Conservation (phyloP, 2,329 filamentous ascomycete species). For the Ilyonectria robusta region DNA sequence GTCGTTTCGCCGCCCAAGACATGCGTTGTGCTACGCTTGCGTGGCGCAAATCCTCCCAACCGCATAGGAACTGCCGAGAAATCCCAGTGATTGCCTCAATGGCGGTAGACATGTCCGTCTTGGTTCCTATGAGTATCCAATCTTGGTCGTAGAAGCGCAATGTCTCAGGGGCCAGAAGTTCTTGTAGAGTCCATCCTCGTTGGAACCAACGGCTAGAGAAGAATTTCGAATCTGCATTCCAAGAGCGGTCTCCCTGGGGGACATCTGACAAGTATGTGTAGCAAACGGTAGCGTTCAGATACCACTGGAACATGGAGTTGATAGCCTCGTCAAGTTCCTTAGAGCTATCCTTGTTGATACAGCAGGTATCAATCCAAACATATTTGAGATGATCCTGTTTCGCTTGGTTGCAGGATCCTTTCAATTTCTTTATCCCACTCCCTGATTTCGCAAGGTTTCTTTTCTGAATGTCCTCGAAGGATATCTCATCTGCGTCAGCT, state of each 20-base stretch:
- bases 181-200: not conserved
- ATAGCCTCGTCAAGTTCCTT: slow-evolving; percentile 31
- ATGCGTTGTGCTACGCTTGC: not conserved
- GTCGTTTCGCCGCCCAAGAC: not conserved
- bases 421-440: slow-evolving; percentile 39
- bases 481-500: slow-evolving; percentile 39
- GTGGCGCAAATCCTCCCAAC: not conserved
- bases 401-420: slow-evolving; percentile 37
- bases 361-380: slow-evolving; percentile 50
- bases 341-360: slow-evolving; percentile 47
- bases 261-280: slow-evolving; percentile 21
- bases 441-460: not conserved
- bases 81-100: not conserved
- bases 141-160: not conserved
- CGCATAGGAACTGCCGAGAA: not conserved
- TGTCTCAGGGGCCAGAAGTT: not conserved
- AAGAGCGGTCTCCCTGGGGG: not conserved
- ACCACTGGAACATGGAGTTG: slow-evolving; percentile 37
- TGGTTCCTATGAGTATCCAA: not conserved
- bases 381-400: slow-evolving; percentile 40
- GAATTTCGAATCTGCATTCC: not conserved
- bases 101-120: not conserved
- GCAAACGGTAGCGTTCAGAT: slow-evolving; percentile 14
- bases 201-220: not conserved
- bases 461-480: slow-evolving; percentile 42